Evolutionary conservation across 2,329 filamentous ascomycete species (phyloP).

Genomic region (Lasiodiplodia gonubiensis): DNA sequence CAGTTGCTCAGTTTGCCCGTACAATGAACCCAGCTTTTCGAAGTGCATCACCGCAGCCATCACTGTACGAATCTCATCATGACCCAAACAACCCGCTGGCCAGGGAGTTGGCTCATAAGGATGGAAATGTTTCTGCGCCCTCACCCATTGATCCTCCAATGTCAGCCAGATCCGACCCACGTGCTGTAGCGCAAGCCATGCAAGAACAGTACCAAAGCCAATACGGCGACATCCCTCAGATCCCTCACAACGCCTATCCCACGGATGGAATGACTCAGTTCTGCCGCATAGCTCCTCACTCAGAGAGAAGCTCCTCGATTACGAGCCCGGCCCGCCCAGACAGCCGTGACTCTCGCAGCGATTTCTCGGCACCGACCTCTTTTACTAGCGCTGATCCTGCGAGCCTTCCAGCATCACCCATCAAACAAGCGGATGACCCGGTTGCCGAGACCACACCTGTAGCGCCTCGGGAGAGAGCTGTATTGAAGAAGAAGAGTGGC

Average conservation of each 20-base stretch:
- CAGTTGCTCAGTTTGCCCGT: conserved; percentile 92
- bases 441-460: conserved; percentile 46
- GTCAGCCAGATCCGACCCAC: conserved; percentile 38
- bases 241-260: conserved; percentile 93
- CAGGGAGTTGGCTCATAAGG: conserved; percentile 67
- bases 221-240: conserved; percentile 66
- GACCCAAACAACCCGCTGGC: conserved; percentile 79
- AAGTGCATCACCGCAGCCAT: conserved; percentile 94
- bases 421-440: conserved; percentile 59
- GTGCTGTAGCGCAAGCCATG: conserved; percentile 42
- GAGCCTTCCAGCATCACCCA: conserved; percentile 75
- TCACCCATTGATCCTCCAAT: conserved; percentile 1
- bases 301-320: conserved; percentile 68
- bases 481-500: conserved; percentile 74
- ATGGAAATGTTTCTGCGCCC: conserved; percentile 26
- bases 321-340: conserved; percentile 74
- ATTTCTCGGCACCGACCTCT: conserved; percentile 87
- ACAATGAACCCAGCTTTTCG: conserved; percentile 96
- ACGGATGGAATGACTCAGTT: conserved; percentile 98
- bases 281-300: conserved; percentile 76
- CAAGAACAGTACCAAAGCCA: conserved; percentile 57
- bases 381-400: conserved; percentile 83
- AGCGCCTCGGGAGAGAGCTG: conserved; percentile 65
- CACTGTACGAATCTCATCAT: conserved; percentile 89
- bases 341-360: conserved; percentile 87